phyloP scores from a whole-genome alignment of 2,329 filamentous ascomycete species.

The Cercospora berteroae region DNA sequence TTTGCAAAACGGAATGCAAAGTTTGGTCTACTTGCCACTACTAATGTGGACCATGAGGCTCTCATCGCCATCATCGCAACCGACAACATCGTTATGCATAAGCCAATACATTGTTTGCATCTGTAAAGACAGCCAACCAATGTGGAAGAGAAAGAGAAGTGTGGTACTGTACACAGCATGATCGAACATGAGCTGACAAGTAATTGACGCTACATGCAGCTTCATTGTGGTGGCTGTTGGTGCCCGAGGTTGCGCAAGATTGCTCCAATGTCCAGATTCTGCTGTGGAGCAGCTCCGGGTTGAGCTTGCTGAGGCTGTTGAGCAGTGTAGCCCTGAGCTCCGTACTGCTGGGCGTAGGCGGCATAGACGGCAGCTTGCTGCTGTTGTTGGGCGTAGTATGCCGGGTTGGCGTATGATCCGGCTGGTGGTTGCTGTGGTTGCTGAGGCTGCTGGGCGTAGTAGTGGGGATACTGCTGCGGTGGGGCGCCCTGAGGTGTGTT shows the following conservation, averaged over 20 bases:
- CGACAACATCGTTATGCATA: background rate
- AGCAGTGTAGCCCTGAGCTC: constrained; percentile 4
- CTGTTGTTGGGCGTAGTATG: constrained; percentile 7
- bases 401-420: background rate
- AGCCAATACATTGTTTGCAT: too few species aligned
- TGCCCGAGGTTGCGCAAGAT: constrained; percentile 12
- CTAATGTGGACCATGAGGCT: background rate
- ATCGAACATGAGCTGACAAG: constrained; percentile 18
- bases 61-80: background rate
- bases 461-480: constrained; percentile 28
- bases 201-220: constrained; percentile 8
- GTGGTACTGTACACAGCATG: background rate
- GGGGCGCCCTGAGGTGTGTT: constrained; percentile 8
- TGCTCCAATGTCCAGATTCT: constrained; percentile 6
- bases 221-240: constrained; percentile 1
- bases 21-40: background rate
- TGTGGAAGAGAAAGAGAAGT: background rate
- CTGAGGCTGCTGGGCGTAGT: constrained; percentile 23
- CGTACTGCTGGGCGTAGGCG: constrained; percentile 4
- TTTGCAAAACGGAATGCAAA: background rate
- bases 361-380: constrained; percentile 1
- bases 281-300: background rate
- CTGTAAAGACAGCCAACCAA: background rate
- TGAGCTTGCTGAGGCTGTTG: background rate
- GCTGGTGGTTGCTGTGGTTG: constrained; percentile 26